These are phyloP conservation scores for Clausena lansium DNA, from an alignment of 345 rosid species.

Conservation along the genomic window DNA sequence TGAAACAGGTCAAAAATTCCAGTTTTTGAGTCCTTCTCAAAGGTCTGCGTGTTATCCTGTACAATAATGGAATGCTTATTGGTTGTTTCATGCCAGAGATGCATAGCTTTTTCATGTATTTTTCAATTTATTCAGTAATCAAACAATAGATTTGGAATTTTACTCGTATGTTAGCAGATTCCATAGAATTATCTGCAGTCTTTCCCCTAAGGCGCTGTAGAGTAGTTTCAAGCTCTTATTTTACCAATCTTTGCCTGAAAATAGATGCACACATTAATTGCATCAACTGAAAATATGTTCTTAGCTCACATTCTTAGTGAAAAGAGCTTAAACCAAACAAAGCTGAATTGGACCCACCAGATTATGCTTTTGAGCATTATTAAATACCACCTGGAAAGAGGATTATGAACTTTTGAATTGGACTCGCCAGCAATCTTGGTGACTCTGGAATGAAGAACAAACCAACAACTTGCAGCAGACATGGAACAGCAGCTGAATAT, in stretches of 20 bases:
- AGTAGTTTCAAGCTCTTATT: slow-evolving; percentile 40
- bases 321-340: neutral
- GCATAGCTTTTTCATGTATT: neutral
- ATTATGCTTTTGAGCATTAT: neutral
- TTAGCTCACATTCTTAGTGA: neutral
- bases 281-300: neutral
- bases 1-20: slow-evolving; percentile 50
- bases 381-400: neutral
- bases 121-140: neutral
- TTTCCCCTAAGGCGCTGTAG: slow-evolving; percentile 47
- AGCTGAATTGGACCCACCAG: neutral
- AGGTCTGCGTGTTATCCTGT: slow-evolving; percentile 39
- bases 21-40: slow-evolving; percentile 27
- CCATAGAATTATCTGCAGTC: slow-evolving; percentile 46
- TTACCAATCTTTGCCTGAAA: slow-evolving; percentile 47
- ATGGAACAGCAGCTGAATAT: slow-evolving; percentile 37
- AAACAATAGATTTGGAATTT: neutral
- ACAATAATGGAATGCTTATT: neutral
- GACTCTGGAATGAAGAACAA: slow-evolving; percentile 47
- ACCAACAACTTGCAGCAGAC: slow-evolving; percentile 29
- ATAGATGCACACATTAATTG: neutral
- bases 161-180: slow-evolving; percentile 30
- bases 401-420: neutral
- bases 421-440: slow-evolving; percentile 51
- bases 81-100: neutral